Evolutionary conservation across 2,329 filamentous ascomycete genomes (phyloP).

Genomic region (Aureobasidium musti): DNA sequence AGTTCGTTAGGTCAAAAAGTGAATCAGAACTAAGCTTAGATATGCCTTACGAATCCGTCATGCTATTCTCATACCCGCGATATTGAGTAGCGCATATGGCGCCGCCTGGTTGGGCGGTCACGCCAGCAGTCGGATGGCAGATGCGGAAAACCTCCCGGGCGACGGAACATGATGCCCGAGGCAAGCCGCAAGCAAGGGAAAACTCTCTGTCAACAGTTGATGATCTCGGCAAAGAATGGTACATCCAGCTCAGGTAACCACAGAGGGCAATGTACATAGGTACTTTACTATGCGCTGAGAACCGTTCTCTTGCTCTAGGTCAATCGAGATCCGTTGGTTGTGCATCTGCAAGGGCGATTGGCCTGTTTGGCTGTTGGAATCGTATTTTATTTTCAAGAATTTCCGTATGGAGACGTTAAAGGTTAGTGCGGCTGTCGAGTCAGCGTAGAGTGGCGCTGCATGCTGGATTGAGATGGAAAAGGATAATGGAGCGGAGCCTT

Average conservation of each 20-base stretch:
- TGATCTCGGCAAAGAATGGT: constrained; percentile 4
- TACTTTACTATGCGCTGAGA: neutral
- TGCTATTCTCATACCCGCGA: constrained; percentile 15
- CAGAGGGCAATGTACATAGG: constrained; percentile 13
- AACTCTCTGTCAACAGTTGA: neutral
- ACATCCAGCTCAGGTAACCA: constrained; percentile 3
- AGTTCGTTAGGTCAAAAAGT: neutral
- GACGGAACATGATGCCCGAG: constrained; percentile 1
- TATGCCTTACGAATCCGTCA: constrained; percentile 8
- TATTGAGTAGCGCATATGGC: constrained; percentile 12
- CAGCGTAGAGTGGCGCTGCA: constrained; percentile 15
- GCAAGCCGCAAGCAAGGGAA: constrained; percentile 14
- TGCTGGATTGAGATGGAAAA: constrained; percentile 6
- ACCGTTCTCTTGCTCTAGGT: constrained; percentile 4
- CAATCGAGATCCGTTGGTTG: constrained; percentile 18
- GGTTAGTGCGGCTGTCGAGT: constrained; percentile 23
- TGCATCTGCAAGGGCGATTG: constrained; percentile 12
- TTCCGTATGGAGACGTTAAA: neutral
- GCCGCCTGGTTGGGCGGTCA: neutral
- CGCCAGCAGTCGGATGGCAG: constrained; percentile 5
- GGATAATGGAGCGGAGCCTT: constrained; percentile 10
- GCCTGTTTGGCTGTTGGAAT: constrained; percentile 7
- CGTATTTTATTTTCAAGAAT: neutral
- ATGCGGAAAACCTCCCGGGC: neutral
- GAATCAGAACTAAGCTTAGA: constrained; percentile 22